These are phyloP conservation scores for Deinandra increscens DNA, from an alignment of 129 eudicot genomes.

Conservation along the genomic window DNA sequence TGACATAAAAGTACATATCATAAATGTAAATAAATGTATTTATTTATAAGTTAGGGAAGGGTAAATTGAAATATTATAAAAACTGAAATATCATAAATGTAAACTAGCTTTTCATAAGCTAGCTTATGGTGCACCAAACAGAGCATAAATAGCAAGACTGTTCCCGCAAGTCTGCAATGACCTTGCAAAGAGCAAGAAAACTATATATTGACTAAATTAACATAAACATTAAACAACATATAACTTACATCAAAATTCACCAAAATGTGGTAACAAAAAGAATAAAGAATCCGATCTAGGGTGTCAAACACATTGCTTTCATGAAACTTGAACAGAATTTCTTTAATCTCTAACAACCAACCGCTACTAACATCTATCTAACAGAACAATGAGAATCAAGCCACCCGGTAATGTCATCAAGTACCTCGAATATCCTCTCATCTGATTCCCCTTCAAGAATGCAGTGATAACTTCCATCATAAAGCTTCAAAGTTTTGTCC, in stretches of 20 bases:
- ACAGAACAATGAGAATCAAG: constrained; percentile 54
- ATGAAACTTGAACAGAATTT: constrained; percentile 27
- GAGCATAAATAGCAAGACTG: too few species aligned
- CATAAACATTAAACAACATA: constrained; percentile 20
- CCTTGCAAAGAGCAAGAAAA: not conserved
- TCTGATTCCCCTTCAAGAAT: constrained; percentile 95
- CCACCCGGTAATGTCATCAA: constrained; percentile 71
- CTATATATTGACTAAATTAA: not conserved
- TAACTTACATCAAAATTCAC: constrained; percentile 17
- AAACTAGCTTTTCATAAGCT: too few species aligned
- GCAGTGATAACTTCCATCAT: constrained; percentile 74
- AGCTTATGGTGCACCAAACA: too few species aligned
- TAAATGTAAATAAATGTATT: too few species aligned
- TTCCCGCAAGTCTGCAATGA: not conserved
- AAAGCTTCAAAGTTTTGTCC: constrained; percentile 78
- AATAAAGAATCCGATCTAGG: constrained; percentile 34
- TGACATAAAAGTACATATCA: too few species aligned
- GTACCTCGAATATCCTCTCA: constrained; percentile 65
- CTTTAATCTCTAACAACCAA: constrained; percentile 6
- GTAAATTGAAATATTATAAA: too few species aligned
- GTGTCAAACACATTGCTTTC: constrained; percentile 21
- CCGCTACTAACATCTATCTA: constrained; percentile 15
- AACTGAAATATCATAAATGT: too few species aligned
- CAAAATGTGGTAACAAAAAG: constrained; percentile 28
- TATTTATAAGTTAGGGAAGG: too few species aligned